Evolutionary conservation across 495 filamentous ascomycete species (phyloP).

Genomic region (Lentithecium fluviatile): DNA sequence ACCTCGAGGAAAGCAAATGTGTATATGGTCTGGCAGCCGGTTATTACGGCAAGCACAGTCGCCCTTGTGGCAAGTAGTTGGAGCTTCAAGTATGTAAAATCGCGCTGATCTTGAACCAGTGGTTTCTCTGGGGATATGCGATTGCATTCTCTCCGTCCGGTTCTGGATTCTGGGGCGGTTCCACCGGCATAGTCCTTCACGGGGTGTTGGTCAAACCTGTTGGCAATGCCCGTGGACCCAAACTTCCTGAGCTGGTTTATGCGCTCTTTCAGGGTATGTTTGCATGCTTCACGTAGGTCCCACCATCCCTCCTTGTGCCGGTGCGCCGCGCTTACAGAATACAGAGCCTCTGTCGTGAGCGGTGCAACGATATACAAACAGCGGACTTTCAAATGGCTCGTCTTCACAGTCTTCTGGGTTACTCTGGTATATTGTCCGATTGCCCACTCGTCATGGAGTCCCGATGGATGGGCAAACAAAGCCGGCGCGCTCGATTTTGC

Average conservation of each 20-base stretch:
- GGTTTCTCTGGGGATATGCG: background rate
- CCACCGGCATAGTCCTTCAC: background rate
- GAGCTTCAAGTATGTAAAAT: background rate
- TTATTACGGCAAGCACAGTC: background rate
- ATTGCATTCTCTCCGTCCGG: background rate
- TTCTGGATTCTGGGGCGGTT: background rate
- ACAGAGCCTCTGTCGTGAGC: conserved; percentile 7
- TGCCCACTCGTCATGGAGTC: background rate
- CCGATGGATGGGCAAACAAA: background rate
- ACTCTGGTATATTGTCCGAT: conserved; percentile 1
- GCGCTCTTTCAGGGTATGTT: background rate
- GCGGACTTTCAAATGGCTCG: background rate
- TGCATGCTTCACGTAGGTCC: background rate
- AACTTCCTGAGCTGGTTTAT: background rate
- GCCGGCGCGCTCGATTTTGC: conserved; percentile 3
- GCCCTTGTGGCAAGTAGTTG: background rate
- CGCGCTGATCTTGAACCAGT: background rate
- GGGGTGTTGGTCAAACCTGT: background rate
- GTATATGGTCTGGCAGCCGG: background rate
- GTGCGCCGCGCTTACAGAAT: background rate
- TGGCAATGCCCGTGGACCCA: background rate
- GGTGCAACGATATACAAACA: background rate
- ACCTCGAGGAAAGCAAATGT: background rate
- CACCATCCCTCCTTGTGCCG: background rate
- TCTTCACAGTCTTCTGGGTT: background rate